These are phyloP conservation scores for Sporisorium graminicola DNA, from an alignment of 1,284 basidiomycete genomes.

Conservation along the genomic window DNA sequence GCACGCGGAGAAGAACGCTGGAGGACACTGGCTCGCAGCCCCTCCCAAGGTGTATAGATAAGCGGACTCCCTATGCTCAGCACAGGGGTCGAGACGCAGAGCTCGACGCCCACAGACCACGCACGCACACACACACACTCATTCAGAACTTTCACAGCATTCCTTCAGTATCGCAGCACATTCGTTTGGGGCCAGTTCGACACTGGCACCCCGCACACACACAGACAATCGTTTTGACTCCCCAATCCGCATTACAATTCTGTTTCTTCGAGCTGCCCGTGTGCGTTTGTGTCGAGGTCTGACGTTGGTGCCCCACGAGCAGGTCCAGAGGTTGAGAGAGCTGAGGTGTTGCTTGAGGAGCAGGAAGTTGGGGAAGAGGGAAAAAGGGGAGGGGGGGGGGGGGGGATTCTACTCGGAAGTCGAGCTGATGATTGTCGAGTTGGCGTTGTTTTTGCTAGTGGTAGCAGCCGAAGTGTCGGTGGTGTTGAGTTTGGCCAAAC, in stretches of 20 bases:
- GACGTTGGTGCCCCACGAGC: background rate
- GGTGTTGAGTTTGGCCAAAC: slow-evolving; percentile 73
- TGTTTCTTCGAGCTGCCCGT: background rate
- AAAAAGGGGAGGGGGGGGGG: too few relatives aligned
- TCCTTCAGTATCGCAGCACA: background rate
- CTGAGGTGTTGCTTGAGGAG: background rate
- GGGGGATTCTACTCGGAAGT: slow-evolving; percentile 4
- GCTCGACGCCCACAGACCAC: too few relatives aligned
- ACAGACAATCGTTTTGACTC: background rate
- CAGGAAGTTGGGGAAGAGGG: background rate
- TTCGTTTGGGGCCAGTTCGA: background rate
- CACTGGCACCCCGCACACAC: background rate
- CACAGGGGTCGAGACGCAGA: background rate
- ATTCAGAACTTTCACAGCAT: background rate
- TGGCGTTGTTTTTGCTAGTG: background rate
- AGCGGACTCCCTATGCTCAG: too few relatives aligned
- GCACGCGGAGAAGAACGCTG: slow-evolving; percentile 1
- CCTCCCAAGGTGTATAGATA: slow-evolving; percentile 14
- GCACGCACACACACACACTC: background rate
- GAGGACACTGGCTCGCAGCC: background rate
- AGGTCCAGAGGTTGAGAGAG: background rate
- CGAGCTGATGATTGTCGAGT: background rate
- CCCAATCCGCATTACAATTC: background rate
- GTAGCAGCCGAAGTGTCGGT: slow-evolving; percentile 17
- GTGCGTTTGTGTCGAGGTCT: background rate